Base-by-base conservation (phyloP, 2,329 filamentous ascomycete genomes). In the Verticillium tricorpus region DNA sequence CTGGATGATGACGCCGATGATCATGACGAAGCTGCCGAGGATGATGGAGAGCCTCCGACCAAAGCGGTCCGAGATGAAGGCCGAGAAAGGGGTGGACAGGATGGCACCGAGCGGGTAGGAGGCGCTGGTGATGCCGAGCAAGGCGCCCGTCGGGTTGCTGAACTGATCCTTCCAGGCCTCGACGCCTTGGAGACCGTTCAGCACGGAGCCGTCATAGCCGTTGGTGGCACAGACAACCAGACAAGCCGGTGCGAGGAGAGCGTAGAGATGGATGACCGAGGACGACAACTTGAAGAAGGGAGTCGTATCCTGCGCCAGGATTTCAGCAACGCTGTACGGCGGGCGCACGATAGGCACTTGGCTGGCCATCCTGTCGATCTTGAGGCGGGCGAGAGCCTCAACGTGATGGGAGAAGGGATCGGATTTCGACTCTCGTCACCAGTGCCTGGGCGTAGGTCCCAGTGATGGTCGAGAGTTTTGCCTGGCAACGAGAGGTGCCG, bases 71-170 rank as follows among this genome's bases (percentile, higher is more conserved):
- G 74, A 74, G 11, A 78, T 61, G 15, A 68, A 71, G 4, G 74
- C 72, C 9, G 75, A 71, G 12, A 77, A 66, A 14, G 72, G 70
- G 0, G 76, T 62, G 0, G 69, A 69, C 9, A 78, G 64, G 8
- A 80, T 70, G n/a, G 74, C 76, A 35, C 78, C 78, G 12, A 76
- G 69, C 0, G 72, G 72, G 50, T 77, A 74, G 2, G 74, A 69
- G 2, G 76, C 72, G 59, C 73, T 76, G 50, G 77, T 69, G 2
- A 75, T 65, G 25, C 76, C 77, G 2, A 78, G 70, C 11, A 71
- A 64, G 37, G 71, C 69, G 2, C 73, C 74, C 12, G 66, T 57
- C 2, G 76, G 77, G 32, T 74, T 66, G 35, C 69, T 69, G 54
- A 81, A 78, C 35, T 61, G 31, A 1, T 59, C 45, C 55, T 72